Base-by-base conservation (phyloP, 163 green algal species). In the Scenedesmus sp. region DNA sequence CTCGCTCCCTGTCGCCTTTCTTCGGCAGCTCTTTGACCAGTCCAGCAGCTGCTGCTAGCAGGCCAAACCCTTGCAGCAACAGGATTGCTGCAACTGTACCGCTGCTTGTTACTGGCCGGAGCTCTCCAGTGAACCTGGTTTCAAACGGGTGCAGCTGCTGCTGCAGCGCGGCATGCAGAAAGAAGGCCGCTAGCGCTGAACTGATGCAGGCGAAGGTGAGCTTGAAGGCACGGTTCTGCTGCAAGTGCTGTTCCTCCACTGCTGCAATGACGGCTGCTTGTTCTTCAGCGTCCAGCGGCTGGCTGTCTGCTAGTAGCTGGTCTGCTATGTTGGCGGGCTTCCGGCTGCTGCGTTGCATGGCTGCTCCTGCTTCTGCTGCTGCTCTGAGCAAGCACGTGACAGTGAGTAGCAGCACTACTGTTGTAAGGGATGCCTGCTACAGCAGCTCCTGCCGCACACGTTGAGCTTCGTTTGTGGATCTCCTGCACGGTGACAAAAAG, bases 91-190 rank as follows among this genome's bases (percentile, higher is more conserved):
- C 80, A 13, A 68, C 72, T 0, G 73, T 37, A 4, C 26, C 13
- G 33, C 30, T 22, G 78, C 42, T 43, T 56, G 56, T 79, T 22
- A 89, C 88, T 15, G 82, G 83, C 35, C 88, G 61, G 0, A 94
- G 88, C 91, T 92, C 91, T 0, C 91, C 91, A 59, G 88, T 94
- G 84, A 92, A 94, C 2, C 91, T 61, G 51, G 70, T 78, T 33
- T 89, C 83, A 37, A 59, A 94, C 1, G 91, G 91, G 33, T 90
- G 83, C 81, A 88, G 44, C 13, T 80, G 26, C 70, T 94, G 91
- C 35, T 81, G 56, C 40, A 53, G 56, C 18, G 91, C 65, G 0
- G 83, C 88, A 68, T 91, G 83, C 24, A 61, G 20, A 65, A 91
- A 94, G 81, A 92, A 92, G 33, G 43, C 42, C 4, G n/a, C 83